phyloP scores from a whole-genome alignment of 495 filamentous ascomycete genomes.

The Aspergillus coremiiformis region DNA sequence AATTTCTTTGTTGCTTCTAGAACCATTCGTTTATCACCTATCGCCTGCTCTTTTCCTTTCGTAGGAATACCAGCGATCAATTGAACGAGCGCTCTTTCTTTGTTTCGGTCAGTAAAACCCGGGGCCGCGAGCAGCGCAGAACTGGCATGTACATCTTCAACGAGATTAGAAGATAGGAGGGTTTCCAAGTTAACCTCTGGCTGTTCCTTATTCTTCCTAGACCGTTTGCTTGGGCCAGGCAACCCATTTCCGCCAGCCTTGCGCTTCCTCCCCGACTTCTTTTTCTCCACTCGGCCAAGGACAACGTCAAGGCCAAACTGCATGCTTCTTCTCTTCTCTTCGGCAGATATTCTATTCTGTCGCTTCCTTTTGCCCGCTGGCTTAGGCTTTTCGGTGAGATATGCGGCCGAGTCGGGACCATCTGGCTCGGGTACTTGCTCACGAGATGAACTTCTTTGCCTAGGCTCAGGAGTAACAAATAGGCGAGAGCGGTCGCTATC shows the following conservation, averaged over 20 bases:
- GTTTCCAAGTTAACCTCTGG: background rate
- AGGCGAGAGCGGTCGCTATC: too few species aligned
- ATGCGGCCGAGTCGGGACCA: background rate
- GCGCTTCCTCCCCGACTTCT: background rate
- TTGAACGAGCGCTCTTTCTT: constrained; percentile 16
- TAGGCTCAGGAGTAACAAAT: background rate
- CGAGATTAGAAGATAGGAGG: constrained; percentile 6
- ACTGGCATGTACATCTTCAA: constrained; percentile 17
- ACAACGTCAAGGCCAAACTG: constrained; percentile 10
- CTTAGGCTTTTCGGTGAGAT: background rate
- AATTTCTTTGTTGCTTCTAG: constrained; percentile 36
- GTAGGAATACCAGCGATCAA: constrained; percentile 17
- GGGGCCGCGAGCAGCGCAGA: constrained; percentile 3
- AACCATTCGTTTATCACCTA: constrained; percentile 13
- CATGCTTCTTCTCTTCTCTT: constrained; percentile 11
- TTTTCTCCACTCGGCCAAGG: background rate
- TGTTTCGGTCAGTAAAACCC: constrained; percentile 4
- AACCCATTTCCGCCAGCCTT: background rate
- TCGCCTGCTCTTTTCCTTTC: constrained; percentile 6
- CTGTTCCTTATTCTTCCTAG: background rate
- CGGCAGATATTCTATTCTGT: constrained; percentile 8
- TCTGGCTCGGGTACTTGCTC: background rate
- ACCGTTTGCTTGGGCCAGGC: background rate
- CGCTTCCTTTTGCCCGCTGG: background rate
- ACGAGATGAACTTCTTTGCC: background rate